Percentiles rank a stretch among this genome's conserved stretches.
Conservation (phyloP, 2,329 filamentous ascomycete genomes). For the Talaromyces sp. region DNA sequence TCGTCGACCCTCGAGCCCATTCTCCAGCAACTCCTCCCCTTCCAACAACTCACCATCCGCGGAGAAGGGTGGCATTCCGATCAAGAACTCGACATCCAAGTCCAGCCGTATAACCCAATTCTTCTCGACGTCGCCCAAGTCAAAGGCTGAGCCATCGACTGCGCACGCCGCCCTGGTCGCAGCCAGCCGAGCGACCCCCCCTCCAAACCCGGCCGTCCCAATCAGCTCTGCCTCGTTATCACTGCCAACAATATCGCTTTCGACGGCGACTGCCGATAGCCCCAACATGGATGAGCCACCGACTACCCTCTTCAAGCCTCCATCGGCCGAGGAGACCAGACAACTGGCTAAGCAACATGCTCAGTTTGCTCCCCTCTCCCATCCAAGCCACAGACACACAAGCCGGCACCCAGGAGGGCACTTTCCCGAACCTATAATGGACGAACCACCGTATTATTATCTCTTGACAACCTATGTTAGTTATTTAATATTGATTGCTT, state of each 20-base stretch:
- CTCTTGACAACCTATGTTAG: slow-evolving; percentile 97
- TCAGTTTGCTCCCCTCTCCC: slow-evolving; percentile 82
- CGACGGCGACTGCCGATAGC: slow-evolving; percentile 73
- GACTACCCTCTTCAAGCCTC: slow-evolving; percentile 81
- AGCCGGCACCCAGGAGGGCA: slow-evolving; percentile 79
- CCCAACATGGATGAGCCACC: slow-evolving; percentile 66
- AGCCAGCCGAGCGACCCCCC: slow-evolving; percentile 50
- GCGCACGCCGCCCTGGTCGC: slow-evolving; percentile 59
- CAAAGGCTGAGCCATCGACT: slow-evolving; percentile 53
- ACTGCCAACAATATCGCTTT: slow-evolving; percentile 85
- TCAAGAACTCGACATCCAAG: slow-evolving; percentile 51
- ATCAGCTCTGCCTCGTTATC: slow-evolving; percentile 69
- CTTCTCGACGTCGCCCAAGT: slow-evolving; percentile 75
- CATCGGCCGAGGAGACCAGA: slow-evolving; percentile 74
- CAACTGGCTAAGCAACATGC: slow-evolving; percentile 72
- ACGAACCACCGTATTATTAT: slow-evolving; percentile 95
- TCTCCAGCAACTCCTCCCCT: slow-evolving; percentile 44
- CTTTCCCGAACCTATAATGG: slow-evolving; percentile 78
- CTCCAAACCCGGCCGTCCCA: slow-evolving; percentile 49
- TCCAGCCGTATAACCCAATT: slow-evolving; percentile 73
- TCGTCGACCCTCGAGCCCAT: slow-evolving; percentile 56
- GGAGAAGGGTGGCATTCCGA: slow-evolving; percentile 49
- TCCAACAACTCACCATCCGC: slow-evolving; percentile 27
- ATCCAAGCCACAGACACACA: slow-evolving; percentile 76
- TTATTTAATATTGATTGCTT: slow-evolving; percentile 90